Base-by-base conservation (phyloP, 2,329 filamentous ascomycete species). In the Verticillium dahliae region DNA sequence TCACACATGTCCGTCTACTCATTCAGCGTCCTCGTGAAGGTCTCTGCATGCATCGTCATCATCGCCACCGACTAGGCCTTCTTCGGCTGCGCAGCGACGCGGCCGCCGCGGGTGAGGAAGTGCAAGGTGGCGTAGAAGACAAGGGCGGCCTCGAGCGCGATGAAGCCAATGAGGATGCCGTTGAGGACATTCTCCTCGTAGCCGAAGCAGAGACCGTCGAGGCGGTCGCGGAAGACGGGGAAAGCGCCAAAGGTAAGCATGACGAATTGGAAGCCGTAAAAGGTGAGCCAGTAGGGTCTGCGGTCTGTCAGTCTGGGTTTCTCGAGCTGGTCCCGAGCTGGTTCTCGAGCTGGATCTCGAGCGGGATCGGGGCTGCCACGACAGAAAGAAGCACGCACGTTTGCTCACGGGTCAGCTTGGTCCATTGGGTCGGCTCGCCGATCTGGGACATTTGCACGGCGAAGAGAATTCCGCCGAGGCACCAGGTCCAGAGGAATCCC, bases 151-250 rank as follows among this genome's bases (percentile, higher is more conserved):
- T 82, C 78, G 39, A 81, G 66, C 18, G 73, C 73, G 50, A 81
- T 68, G n/a, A 82, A 74, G 50, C 76, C 75, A 57, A 81, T 73
- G 77, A 80, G 81, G 57, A 81, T 67, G 38, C 73, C 71, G 71
- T 82, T 80, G 56, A 81, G 70, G 38, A 81, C 72, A 58, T 70
- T 68, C 61, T 75, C 72, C 62, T 78, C 72, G 62, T 74, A 67
- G 60, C 70, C 71, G 52, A 59, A 52, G 68, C 63, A 70, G 67
- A 61, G 69, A 52, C 67, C 61, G 22, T 62, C 62, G 66, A 67
- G 69, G 63, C 66, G 72, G 57, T 69, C 68, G 64, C 61, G 62
- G 66, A 69, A 66, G 63, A 69, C 70, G 65, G 65, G 67, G 60
- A 70, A 62, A 34, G 61, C 59, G 58, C 61, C 60, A 55, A 63